Evolutionary conservation across 192 early-diverging fungal genomes (phyloP), one percentile per base, ranked within the genome.

Genomic region (Backusella morwellensis): DNA sequence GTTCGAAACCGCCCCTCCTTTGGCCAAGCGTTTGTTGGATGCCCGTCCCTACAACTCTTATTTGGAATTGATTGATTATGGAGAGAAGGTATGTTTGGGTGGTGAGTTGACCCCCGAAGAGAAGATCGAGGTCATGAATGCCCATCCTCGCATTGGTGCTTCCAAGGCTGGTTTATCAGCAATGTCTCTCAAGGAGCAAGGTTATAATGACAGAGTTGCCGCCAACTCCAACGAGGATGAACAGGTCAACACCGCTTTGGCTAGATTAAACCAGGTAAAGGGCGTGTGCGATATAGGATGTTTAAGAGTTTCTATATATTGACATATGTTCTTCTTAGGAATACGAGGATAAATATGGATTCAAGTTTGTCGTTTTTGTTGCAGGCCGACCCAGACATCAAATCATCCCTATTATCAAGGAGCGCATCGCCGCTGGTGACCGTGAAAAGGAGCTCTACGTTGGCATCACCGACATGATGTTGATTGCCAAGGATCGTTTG

Each of bases 71-170:
- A 89, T 97, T 74, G 89, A 92, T 70, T 77, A 80, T 42, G 76
- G 81, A n/a, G 83, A 88, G 70, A 63, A 69, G 11, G 52, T 84
- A 2, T 82, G 81, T 47, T 85, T 87, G 71, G 84, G 87, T 41
- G 75, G 83, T 47, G 78, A 88, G 34, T 82, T 95, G 52, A 88
- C 84, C 41, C 72, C 86, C 0, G 79, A 86, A 40, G 93, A 95
- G 80, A 89, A 93, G 77, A 80, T 95, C 35, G 89, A 89, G 21
- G 88, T 97, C 12, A 90, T 97, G 77, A 96, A 96, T 80, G 95
- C 95, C 2, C 96, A 97, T 78, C 94, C 96, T 29, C 89, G 94
- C 26, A 95, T 97, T 75, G 96, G 96, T 73, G 93, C 91, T 50
- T 87, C 82, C 70, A 89, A 90, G 35, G 82, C 77, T 21, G 90